Conservation (phyloP, 2,329 filamentous ascomycete species). For the Capronia epimyces region DNA sequence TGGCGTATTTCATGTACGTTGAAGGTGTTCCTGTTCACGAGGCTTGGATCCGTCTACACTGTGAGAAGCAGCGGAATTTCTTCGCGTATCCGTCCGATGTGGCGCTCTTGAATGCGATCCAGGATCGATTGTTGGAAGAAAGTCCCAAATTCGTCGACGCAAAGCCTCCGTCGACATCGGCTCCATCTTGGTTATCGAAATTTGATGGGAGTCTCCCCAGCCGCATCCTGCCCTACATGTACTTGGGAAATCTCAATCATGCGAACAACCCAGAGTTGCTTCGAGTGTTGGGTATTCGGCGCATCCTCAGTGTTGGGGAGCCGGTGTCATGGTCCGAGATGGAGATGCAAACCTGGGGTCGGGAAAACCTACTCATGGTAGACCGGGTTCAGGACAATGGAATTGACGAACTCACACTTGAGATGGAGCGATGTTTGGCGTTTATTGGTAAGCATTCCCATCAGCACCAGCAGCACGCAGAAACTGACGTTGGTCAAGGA, state of each 20-base stretch:
- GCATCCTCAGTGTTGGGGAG: constrained; percentile 90
- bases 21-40: constrained; percentile 73
- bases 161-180: constrained; percentile 27
- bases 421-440: constrained; percentile 77
- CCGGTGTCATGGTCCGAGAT: constrained; percentile 72
- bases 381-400: constrained; percentile 93
- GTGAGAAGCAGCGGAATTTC: constrained; percentile 77
- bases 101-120: constrained; percentile 68
- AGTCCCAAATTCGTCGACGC: constrained; percentile 50
- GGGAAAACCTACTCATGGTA: constrained; percentile 72
- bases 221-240: constrained; percentile 87
- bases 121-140: constrained; percentile 66
- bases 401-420: constrained; percentile 80
- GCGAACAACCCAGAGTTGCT: constrained; percentile 89
- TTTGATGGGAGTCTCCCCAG: constrained; percentile 90
- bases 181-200: constrained; percentile 73
- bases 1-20: constrained; percentile 91
- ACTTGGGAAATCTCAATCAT: constrained; percentile 86
- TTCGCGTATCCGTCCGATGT: constrained; percentile 94
- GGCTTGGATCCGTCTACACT: constrained; percentile 83
- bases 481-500: constrained; percentile 50
- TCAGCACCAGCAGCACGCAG: not conserved
- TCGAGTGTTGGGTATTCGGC: constrained; percentile 70
- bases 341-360: constrained; percentile 65
- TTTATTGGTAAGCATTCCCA: constrained; percentile 71